These are phyloP conservation scores for Alternaria gansuensis DNA, from an alignment of 2,329 filamentous ascomycete species.

Conservation along the genomic window DNA sequence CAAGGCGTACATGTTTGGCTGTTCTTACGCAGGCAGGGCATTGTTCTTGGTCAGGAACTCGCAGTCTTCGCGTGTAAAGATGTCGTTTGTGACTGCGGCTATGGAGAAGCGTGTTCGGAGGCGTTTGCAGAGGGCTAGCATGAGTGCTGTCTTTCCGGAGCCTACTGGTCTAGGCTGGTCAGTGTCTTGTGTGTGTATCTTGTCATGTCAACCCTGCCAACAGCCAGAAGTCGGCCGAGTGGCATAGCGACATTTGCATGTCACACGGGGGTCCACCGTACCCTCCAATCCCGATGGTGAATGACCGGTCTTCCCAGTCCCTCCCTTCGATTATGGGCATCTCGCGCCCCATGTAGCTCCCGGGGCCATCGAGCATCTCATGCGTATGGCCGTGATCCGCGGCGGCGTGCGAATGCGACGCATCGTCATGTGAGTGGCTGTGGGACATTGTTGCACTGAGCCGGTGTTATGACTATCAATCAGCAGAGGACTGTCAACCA, in stretches of 20 bases:
- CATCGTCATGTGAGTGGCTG: slow-evolving; percentile 46
- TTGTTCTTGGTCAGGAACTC: slow-evolving; percentile 91
- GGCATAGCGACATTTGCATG: background rate
- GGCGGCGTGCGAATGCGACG: slow-evolving; percentile 60
- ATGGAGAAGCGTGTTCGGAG: slow-evolving; percentile 84
- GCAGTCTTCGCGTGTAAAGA: slow-evolving; percentile 97
- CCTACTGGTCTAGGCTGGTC: slow-evolving; percentile 77
- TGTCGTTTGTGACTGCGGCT: slow-evolving; percentile 97
- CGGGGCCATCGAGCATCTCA: slow-evolving; percentile 92
- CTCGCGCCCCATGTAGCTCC: slow-evolving; percentile 87
- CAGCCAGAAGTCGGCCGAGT: background rate
- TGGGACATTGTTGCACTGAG: slow-evolving; percentile 37
- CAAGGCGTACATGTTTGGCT: background rate
- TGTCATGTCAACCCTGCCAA: slow-evolving; percentile 8
- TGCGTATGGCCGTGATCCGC: slow-evolving; percentile 91
- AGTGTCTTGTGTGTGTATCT: slow-evolving; percentile 17
- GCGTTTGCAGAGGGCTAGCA: slow-evolving; percentile 89
- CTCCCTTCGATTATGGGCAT: slow-evolving; percentile 92
- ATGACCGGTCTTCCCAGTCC: slow-evolving; percentile 87
- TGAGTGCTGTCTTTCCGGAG: slow-evolving; percentile 95
- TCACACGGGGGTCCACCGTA: slow-evolving; percentile 58
- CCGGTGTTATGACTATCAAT: background rate
- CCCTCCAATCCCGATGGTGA: slow-evolving; percentile 98
- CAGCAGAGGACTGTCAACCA: background rate
- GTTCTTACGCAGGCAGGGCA: slow-evolving; percentile 73